Base-by-base conservation (phyloP, 192 early-diverging fungal genomes). In the Ambispora gerdemannii region DNA sequence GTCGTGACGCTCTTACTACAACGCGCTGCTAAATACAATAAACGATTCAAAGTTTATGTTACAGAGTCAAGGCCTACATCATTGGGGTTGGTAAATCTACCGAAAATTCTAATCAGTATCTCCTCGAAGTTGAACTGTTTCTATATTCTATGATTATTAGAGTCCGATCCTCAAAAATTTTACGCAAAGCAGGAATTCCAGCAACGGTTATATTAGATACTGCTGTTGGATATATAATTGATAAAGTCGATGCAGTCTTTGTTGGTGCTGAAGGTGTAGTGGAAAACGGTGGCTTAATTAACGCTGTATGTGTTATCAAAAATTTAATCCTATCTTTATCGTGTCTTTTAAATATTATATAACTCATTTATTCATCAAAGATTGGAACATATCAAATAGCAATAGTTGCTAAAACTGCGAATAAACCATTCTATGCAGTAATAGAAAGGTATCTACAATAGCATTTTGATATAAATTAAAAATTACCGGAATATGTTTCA, bases 241-340 rank as follows among this genome's bases (percentile, higher is more conserved):
- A 94, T 68, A 91, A 92, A 75, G 95, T 99, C 17, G 95, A 99
- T 73, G 84, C 96, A 84, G 92, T 98, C 19, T 84, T 99, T 72
- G 95, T 95, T 30, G 97, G 97, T 20, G 97, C 97, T 8, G 97
- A 99, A 78, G 97, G 94, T 33, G 95, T 99, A 4, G 94, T 95
- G 1, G 93, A 96, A 78, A 99, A 95, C 75, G 97, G 97, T 27
- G 97, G 97, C 0, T 74, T 99, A 36, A 93, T 99, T 77, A 99
- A 99, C 78, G 89, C 93, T 73, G 86, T 86, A 74, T 47, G 58
- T 53, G 30, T 7, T 28, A 35, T 20, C 20, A 4, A 4, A 20
- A 20, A 36, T n/a, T 1, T 8, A 24, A 25, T 8, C 43, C 31
- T 78, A 15, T 59, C 4, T 25, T 33, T 77, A 10, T 56, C 67